Conservation (phyloP, 2,329 filamentous ascomycete genomes). For the Blastomyces percursus region DNA sequence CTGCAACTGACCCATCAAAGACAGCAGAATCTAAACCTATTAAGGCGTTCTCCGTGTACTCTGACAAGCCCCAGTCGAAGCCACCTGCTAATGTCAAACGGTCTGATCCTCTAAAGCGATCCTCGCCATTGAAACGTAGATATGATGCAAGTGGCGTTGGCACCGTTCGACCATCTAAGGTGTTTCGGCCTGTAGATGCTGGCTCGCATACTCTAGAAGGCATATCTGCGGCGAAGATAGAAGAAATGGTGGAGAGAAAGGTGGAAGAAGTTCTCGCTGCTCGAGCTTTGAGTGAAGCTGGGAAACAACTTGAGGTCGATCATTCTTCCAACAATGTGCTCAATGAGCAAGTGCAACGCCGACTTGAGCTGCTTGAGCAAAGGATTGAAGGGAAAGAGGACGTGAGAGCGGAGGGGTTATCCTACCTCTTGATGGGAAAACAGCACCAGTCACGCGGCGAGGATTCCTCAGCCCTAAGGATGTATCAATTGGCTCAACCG, state of each 20-base stretch:
- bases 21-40: conserved; percentile 56
- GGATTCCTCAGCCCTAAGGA: conserved; percentile 62
- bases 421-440: conserved; percentile 78
- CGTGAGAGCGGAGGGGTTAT: conserved; percentile 66
- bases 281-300: conserved; percentile 51
- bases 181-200: conserved; percentile 26
- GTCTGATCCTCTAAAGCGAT: conserved; percentile 36
- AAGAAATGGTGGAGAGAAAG: conserved; percentile 85
- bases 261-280: conserved; percentile 79
- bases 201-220: conserved; percentile 25
- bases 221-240: conserved; percentile 63
- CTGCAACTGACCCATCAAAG: conserved; percentile 40
- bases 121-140: conserved; percentile 30
- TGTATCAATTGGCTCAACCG: conserved; percentile 74
- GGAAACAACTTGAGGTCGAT: conserved; percentile 19
- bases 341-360: conserved; percentile 65
- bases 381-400: conserved; percentile 73
- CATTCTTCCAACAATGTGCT: conserved; percentile 39
- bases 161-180: conserved; percentile 39
- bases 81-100: conserved; percentile 22
- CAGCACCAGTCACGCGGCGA: conserved; percentile 81
- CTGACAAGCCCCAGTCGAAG: conserved; percentile 51
- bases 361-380: conserved; percentile 73
- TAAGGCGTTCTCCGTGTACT: conserved; percentile 80
- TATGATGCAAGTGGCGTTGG: conserved; percentile 22